Percentiles rank a stretch among this genome's conserved stretches.
These are phyloP conservation scores for Sisymbrium altissimum DNA, from an alignment of 345 rosid genomes.

Conservation along the genomic window DNA sequence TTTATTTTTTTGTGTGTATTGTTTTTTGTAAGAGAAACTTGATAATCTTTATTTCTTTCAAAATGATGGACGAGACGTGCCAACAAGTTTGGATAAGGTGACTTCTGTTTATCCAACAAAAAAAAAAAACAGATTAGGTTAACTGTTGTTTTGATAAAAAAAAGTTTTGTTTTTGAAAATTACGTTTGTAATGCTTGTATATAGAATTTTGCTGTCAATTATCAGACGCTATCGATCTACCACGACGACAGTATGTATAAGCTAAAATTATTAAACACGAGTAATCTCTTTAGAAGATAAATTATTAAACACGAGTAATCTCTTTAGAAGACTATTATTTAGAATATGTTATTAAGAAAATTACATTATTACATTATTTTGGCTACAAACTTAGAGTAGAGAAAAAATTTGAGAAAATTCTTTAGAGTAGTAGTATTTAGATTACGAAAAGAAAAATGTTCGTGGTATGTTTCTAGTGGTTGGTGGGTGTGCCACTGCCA, in stretches of 20 bases:
- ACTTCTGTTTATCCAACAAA: not conserved
- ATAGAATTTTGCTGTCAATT: not conserved
- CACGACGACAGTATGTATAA: not conserved
- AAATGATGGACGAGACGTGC: not conserved
- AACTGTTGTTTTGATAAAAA: not conserved
- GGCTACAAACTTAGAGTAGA: too few relatives aligned
- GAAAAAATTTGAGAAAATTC: too few relatives aligned
- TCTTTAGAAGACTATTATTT: too few relatives aligned
- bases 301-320: too few relatives aligned
- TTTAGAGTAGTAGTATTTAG: too few relatives aligned
- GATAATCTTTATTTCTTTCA: not conserved
- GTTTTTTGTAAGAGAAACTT: not conserved
- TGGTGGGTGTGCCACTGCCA: conserved; percentile 1
- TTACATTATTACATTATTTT: too few relatives aligned
- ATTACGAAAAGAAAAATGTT: not conserved
- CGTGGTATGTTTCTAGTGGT: conserved; percentile 9
- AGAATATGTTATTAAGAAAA: too few relatives aligned
- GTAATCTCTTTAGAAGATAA: too few relatives aligned
- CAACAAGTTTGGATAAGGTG: conserved; percentile 1
- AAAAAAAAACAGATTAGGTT: not conserved
- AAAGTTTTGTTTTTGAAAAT: not conserved
- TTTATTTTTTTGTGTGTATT: not conserved
- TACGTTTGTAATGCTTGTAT: not conserved
- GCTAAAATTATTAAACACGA: not conserved
- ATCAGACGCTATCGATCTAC: not conserved